These are phyloP conservation scores for Penicillium alfredii DNA, from an alignment of 495 filamentous ascomycete genomes.

Conservation along the genomic window DNA sequence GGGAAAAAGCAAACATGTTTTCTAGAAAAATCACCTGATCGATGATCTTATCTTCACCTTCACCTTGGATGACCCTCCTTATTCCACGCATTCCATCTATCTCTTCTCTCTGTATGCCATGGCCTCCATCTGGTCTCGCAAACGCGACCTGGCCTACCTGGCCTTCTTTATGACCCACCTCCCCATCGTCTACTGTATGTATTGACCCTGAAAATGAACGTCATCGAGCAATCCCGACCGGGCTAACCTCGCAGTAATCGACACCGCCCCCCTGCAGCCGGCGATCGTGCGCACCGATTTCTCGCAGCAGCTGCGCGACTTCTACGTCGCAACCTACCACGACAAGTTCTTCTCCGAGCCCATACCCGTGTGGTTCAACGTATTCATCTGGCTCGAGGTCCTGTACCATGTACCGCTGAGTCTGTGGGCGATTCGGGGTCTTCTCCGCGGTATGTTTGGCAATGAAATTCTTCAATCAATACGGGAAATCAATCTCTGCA, in stretches of 20 bases:
- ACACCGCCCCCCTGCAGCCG: conserved; percentile 62
- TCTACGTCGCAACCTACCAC: conserved; percentile 62
- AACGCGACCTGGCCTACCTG: conserved; percentile 57
- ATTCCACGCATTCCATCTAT: too few species aligned
- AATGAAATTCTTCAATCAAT: too few species aligned
- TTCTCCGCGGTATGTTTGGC: conserved; percentile 47
- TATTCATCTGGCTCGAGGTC: conserved; percentile 64
- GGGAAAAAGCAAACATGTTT: too few species aligned
- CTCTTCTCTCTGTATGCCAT: too few species aligned
- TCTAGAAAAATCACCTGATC: too few species aligned
- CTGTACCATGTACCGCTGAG: conserved; percentile 63
- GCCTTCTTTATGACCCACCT: conserved; percentile 63
- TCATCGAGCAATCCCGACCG: conserved; percentile 7
- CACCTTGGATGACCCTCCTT: too few species aligned
- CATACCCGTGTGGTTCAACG: conserved; percentile 62
- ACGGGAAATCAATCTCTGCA: too few species aligned
- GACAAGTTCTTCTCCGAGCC: conserved; percentile 67
- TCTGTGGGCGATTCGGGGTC: conserved; percentile 54
- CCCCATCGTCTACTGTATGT: conserved; percentile 62
- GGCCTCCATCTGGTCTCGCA: conserved; percentile 37
- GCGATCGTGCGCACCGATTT: conserved; percentile 43
- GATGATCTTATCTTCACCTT: too few species aligned
- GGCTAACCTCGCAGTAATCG: conserved; percentile 50
- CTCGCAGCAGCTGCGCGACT: conserved; percentile 46
- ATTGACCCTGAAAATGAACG: too few species aligned